These are phyloP conservation scores for Akanthomyces dipterigenus DNA, from an alignment of 2,329 filamentous ascomycete genomes.

Conservation along the genomic window DNA sequence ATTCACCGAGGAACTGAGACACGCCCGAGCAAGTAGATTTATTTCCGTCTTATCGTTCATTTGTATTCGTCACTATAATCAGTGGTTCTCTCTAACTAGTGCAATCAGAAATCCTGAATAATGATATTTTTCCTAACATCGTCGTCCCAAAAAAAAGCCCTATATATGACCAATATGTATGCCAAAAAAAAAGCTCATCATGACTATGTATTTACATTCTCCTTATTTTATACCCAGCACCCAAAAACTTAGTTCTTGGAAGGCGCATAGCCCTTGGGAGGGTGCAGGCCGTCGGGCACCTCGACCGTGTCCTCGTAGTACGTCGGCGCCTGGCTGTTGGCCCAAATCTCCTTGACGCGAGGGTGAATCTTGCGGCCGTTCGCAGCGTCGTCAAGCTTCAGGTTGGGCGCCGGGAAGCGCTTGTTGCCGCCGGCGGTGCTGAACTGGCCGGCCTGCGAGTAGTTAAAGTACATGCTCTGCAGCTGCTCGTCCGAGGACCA, in stretches of 20 bases:
- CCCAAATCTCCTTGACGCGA: conserved; percentile 32
- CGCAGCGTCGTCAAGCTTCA: conserved; percentile 23
- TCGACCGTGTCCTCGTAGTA: conserved; percentile 37
- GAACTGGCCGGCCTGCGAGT: conserved; percentile 45
- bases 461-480: conserved; percentile 42
- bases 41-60: too few species aligned
- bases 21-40: too few species aligned
- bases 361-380: conserved; percentile 29
- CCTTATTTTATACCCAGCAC: background rate
- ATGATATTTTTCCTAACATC: background rate
- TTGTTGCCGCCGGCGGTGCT: conserved; percentile 30
- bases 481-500: conserved; percentile 30
- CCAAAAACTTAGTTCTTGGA: background rate
- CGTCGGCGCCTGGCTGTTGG: conserved; percentile 28
- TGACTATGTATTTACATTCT: background rate
- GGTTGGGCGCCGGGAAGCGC: conserved; percentile 34
- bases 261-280: conserved; percentile 31
- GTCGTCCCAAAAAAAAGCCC: background rate
- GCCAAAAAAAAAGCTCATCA: background rate
- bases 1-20: too few species aligned
- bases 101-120: too few species aligned
- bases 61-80: too few species aligned
- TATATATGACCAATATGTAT: background rate
- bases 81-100: too few species aligned
- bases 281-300: conserved; percentile 35